These are phyloP conservation scores for Malassezia yamatoensis DNA, from an alignment of 1,284 basidiomycete species.

Conservation along the genomic window DNA sequence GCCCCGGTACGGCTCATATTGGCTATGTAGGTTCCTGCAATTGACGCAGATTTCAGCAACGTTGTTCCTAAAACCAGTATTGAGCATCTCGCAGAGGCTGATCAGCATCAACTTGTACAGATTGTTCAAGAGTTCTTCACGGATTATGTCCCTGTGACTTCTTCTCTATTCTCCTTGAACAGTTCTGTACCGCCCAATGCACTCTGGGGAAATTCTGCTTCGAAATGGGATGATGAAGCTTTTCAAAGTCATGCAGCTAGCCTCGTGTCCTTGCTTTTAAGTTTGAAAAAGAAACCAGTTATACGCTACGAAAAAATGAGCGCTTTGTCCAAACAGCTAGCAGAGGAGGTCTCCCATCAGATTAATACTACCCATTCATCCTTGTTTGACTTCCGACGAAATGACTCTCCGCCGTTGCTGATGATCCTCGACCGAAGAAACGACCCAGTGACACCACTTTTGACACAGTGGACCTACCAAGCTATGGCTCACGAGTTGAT, in stretches of 20 bases:
- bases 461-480: conserved; percentile 98
- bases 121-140: conserved; percentile 58
- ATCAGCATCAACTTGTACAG: conserved; percentile 89
- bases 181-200: conserved; percentile 49
- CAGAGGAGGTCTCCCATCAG: conserved; percentile 58
- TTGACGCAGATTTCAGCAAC: conserved; percentile 64
- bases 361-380: conserved; percentile 46
- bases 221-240: conserved; percentile 58
- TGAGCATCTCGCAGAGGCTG: conserved; percentile 82
- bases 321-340: conserved; percentile 77
- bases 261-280: conserved; percentile 76
- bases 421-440: conserved; percentile 71
- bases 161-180: conserved; percentile 75
- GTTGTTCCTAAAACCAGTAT: conserved; percentile 79
- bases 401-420: conserved; percentile 53
- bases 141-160: conserved; percentile 52
- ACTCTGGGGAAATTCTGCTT: conserved; percentile 61
- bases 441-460: conserved; percentile 92
- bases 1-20: conserved; percentile 92
- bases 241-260: conserved; percentile 70
- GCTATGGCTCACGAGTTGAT: conserved; percentile 98
- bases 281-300: conserved; percentile 86
- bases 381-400: conserved; percentile 53
- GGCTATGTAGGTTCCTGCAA: conserved; percentile 48
- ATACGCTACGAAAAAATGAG: conserved; percentile 94